Evolutionary conservation across 1,284 basidiomycete genomes (phyloP), one percentile per base, ranked within the genome.

Genomic region (Pseudozyma thailandica): DNA sequence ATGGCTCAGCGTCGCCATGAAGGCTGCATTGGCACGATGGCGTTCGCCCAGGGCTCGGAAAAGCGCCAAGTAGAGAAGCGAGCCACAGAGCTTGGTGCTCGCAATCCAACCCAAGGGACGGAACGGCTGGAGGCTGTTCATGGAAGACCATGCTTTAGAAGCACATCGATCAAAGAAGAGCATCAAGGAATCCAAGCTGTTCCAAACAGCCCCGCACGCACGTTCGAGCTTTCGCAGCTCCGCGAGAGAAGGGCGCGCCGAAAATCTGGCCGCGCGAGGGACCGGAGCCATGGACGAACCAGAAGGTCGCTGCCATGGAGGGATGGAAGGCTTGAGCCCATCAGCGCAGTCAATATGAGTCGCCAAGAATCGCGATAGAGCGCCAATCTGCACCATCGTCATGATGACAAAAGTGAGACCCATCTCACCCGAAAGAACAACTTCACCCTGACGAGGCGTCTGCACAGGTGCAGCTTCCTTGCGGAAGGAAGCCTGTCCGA

Each of bases 111-210:
- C 54, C 1, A 75, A 30, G 6, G 75, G 77, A 23, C 74, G 73
- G 53, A 79, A 78, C 18, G 71, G 69, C 49, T 72, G 65, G 10
- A 78, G 52, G 21, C 35, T 61, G 46, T 77, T 70, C 76, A 79
- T 75, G n/a, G 62, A 61, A n/a, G 63, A 54, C 50, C 72, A 53
- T 7, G 73, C 71, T 39, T 72, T 72, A 31, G 64, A 50, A 1
- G 71, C 61, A 41, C 77, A 79, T 5, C 65, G 49, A 53, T 79
- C 77, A 45, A 77, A 79, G 75, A 79, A 79, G 18, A 75, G 63
- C 52, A 76, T 63, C 21, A 79, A 61, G 28, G 75, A 72, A 53
- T 79, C 75, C n/a, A 71, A 68, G 42, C 75, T 75, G 41, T 70
- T 66, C 77, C 77, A 79, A 13, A 79, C 64, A 6, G 70, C 71